Evolutionary conservation across 352 stramenopile genomes (phyloP), one percentile per base, ranked within the genome.

Genomic region (Globisporangium ultimum): DNA sequence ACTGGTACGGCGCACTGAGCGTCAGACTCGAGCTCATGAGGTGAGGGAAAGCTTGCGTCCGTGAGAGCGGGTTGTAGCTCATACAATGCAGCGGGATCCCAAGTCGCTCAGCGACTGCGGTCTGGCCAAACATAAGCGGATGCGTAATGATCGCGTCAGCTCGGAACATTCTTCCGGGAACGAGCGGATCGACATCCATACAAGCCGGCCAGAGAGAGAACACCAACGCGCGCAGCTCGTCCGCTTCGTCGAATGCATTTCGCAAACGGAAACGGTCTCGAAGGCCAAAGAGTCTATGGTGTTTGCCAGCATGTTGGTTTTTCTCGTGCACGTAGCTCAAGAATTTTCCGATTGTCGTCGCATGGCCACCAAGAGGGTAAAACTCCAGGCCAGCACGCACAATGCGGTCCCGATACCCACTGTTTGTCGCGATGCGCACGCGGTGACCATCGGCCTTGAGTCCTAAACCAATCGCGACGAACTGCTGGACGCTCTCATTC

Each of bases 381-480:
- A 91, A 93, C 42, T 90, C 79, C 7, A 93, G 60, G 10, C 81
- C 80, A 49, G 68, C 63, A 22, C 55, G 67, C 11, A 78, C 61
- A 34, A 98, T 83, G 2, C 77, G 79, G 11, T 84, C 54, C 0
- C 90, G 74, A 68, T 93, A 89, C 8, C 72, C 74, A 22, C 78
- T 76, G 54, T 95, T 91, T 10, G 89, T 94, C 1, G 91, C 93
- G 38, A 98, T 84, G 5, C 94, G 80, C 0, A 98, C 91, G 28
- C 84, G 78, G 67, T 98, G 94, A 1, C 93, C 93, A 40, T 96
- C 67, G 0, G 67, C 62, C 63, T 87, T 68, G 11, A 98, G 74
- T 6, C 76, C 60, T 12, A 85, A 55, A 34, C 86, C 89, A 22
- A 98, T 83, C 1, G 73, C 79, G 21, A 93, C 74, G 53, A 80